Percentiles rank a stretch among this genome's conserved stretches.
phyloP scores from a whole-genome alignment of 2,329 filamentous ascomycete species.

The Exophiala mesophila region DNA sequence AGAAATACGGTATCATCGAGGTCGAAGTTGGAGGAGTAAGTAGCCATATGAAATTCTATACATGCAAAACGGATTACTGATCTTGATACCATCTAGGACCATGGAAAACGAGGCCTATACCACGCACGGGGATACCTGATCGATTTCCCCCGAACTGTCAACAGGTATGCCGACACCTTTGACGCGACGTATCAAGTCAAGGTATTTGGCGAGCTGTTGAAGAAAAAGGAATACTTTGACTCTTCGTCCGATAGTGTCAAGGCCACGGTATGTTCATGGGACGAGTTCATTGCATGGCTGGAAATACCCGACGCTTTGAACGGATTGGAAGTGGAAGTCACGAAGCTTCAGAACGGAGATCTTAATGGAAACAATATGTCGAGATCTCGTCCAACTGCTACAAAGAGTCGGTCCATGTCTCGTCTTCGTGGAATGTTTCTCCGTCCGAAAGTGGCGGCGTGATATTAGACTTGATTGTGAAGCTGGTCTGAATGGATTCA shows the following conservation, averaged over 20 bases:
- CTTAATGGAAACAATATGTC: not conserved
- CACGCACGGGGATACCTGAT: not conserved
- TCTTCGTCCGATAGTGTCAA: not conserved
- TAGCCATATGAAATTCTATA: too few species aligned
- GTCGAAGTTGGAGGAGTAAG: not conserved
- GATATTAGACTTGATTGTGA: too few species aligned
- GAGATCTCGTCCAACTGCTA: not conserved
- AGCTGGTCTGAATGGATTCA: too few species aligned
- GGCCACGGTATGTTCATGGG: not conserved
- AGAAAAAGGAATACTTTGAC: not conserved
- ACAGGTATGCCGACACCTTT: not conserved
- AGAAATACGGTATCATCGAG: not conserved
- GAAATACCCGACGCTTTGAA: not conserved
- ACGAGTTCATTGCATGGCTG: not conserved
- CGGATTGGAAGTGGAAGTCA: not conserved
- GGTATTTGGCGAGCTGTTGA: not conserved
- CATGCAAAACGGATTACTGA: not conserved
- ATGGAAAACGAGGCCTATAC: not conserved
- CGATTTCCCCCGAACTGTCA: not conserved
- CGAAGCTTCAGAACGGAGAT: not conserved
- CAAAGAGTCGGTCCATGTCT: not conserved
- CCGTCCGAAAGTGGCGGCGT: not conserved
- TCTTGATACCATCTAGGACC: not conserved
- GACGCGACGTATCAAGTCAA: not conserved
- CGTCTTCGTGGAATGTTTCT: not conserved